Conservation (phyloP, 768 basidiomycete genomes). For the Candolleomyces eurysporus region DNA sequence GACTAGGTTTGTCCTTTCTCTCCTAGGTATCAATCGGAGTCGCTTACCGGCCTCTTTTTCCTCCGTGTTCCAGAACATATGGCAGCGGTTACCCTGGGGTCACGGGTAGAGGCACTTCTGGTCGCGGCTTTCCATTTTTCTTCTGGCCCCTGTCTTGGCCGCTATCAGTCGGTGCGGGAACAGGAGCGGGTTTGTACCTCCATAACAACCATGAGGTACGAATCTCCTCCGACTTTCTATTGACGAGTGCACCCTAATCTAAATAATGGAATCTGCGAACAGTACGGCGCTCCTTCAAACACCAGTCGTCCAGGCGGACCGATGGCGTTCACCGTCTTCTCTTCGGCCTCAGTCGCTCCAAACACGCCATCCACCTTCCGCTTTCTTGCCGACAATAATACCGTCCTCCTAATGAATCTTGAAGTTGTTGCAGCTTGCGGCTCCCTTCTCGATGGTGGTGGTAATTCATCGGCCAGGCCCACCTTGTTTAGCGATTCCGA, state of each 20-base stretch:
- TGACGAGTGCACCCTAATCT: neutral
- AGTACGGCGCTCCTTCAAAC: slow-evolving; percentile 46
- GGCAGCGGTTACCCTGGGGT: slow-evolving; percentile 62
- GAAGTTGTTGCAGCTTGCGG: slow-evolving; percentile 45
- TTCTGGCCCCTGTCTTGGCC: slow-evolving; percentile 61
- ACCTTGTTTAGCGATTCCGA: slow-evolving; percentile 18
- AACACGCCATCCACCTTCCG: slow-evolving; percentile 34
- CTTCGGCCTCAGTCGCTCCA: slow-evolving; percentile 31
- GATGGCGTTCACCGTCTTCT: slow-evolving; percentile 38
- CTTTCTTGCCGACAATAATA: slow-evolving; percentile 44
- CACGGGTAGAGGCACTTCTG: slow-evolving; percentile 39
- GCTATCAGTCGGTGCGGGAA: slow-evolving; percentile 22
- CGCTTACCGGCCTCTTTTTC: slow-evolving; percentile 2
- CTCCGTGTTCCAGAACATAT: slow-evolving; percentile 35
- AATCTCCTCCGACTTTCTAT: neutral
- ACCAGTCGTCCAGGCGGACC: slow-evolving; percentile 45
- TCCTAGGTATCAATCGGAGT: neutral
- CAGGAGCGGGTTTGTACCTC: slow-evolving; percentile 22
- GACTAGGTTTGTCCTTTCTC: slow-evolving; percentile 29
- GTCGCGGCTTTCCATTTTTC: slow-evolving; percentile 54
- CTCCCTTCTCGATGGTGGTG: slow-evolving; percentile 28
- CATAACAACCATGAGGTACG: slow-evolving; percentile 35
- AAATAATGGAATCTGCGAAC: neutral
- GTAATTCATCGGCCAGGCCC: slow-evolving; percentile 25
- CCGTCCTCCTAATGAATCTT: slow-evolving; percentile 36